Evolutionary conservation across 2,329 filamentous ascomycete genomes (phyloP).

Genomic region (Aureobasidium sp.): DNA sequence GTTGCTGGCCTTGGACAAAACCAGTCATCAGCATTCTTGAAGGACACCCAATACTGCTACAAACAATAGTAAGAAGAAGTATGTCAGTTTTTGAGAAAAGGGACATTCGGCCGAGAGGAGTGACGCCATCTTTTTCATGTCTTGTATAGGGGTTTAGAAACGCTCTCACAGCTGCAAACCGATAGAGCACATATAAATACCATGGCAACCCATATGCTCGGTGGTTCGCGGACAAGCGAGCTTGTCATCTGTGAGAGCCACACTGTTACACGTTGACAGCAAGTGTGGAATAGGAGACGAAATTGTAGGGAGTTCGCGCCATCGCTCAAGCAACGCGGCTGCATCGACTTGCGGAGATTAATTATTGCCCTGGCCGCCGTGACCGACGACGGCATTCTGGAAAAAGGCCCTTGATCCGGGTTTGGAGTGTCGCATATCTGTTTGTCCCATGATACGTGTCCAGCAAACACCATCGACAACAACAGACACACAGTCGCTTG

Average conservation of each 20-base stretch:
- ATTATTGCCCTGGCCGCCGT: slow-evolving; percentile 7
- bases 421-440: background rate
- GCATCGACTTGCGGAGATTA: slow-evolving; percentile 12
- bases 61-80: background rate
- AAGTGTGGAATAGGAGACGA: slow-evolving; percentile 1
- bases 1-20: background rate
- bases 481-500: background rate
- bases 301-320: slow-evolving; percentile 8
- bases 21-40: background rate
- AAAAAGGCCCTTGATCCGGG: slow-evolving; percentile 3
- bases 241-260: background rate
- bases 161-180: background rate
- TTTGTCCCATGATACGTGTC: background rate
- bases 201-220: background rate
- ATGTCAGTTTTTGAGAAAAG: background rate
- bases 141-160: slow-evolving; percentile 8
- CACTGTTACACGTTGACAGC: slow-evolving; percentile 8
- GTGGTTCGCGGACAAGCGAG: slow-evolving; percentile 4
- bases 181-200: background rate
- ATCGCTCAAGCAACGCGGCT: slow-evolving; percentile 13
- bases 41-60: background rate
- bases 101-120: background rate
- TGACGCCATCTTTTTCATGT: slow-evolving; percentile 1
- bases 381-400: background rate
- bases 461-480: slow-evolving; percentile 9